A percentile compares a stretch with the other conserved stretches of the same genome.
phyloP scores from a whole-genome alignment of 2,329 filamentous ascomycete genomes.

The Epichloe aotearoae region DNA sequence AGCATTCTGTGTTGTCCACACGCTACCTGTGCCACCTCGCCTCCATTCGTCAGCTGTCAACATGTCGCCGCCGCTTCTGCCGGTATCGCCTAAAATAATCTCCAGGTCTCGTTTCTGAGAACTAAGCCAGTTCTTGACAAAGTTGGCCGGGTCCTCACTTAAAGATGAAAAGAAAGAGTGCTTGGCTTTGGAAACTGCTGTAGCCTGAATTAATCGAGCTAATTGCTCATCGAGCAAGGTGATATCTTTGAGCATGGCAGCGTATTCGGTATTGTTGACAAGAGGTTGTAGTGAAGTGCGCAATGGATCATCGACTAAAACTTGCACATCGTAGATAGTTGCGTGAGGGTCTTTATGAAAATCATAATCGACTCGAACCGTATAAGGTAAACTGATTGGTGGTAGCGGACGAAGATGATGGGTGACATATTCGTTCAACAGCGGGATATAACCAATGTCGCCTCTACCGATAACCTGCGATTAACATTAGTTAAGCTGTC shows the following conservation, averaged over 20 bases:
- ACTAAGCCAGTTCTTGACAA: constrained; percentile 77
- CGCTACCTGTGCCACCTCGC: constrained; percentile 38
- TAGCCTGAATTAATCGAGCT: constrained; percentile 67
- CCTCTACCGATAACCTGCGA: constrained; percentile 56
- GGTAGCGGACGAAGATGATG: constrained; percentile 67
- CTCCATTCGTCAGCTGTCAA: constrained; percentile 55
- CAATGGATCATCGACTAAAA: constrained; percentile 73
- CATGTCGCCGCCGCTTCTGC: constrained; percentile 45
- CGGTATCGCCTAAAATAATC: constrained; percentile 71
- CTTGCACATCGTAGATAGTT: constrained; percentile 81
- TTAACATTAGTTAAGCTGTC: neutral
- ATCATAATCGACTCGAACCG: constrained; percentile 78
- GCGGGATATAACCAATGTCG: constrained; percentile 73
- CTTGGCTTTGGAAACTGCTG: constrained; percentile 76
- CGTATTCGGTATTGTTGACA: constrained; percentile 56
- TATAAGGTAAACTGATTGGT: constrained; percentile 77
- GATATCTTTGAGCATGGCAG: constrained; percentile 63
- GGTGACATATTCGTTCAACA: constrained; percentile 67
- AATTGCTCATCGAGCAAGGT: constrained; percentile 71
- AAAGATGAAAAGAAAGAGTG: constrained; percentile 75
- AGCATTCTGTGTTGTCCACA: constrained; percentile 45
- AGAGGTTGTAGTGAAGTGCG: constrained; percentile 52
- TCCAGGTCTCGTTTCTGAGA: constrained; percentile 86
- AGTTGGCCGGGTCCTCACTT: constrained; percentile 68
- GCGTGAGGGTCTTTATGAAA: constrained; percentile 63